Evolutionary conservation across 2,329 filamentous ascomycete species (phyloP).

Genomic region (Metarhizium sp.): DNA sequence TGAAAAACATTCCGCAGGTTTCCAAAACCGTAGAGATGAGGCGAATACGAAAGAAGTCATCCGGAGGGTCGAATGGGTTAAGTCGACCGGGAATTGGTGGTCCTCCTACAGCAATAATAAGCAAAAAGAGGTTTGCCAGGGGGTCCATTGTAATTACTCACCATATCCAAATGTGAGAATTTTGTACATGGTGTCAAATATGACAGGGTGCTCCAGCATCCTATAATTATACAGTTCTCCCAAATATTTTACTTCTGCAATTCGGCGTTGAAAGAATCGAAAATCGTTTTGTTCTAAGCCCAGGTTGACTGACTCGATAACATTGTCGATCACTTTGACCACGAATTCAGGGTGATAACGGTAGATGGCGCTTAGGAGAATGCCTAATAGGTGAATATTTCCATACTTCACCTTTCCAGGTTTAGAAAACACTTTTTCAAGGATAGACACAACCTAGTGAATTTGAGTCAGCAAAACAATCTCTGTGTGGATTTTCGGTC

Average conservation of each 20-base stretch:
- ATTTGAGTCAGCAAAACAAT: constrained; percentile 1
- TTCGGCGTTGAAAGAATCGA: constrained; percentile 88
- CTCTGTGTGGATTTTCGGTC: not conserved
- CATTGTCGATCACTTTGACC: constrained; percentile 81
- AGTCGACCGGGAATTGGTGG: constrained; percentile 69
- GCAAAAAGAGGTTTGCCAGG: not conserved
- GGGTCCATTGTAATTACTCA: constrained; percentile 20
- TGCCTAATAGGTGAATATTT: constrained; percentile 87
- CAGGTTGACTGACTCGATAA: constrained; percentile 78
- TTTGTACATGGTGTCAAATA: constrained; percentile 93
- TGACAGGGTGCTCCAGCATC: constrained; percentile 87
- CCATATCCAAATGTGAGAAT: constrained; percentile 88
- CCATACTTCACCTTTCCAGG: constrained; percentile 97
- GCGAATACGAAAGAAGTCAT: constrained; percentile 94
- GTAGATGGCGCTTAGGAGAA: constrained; percentile 79
- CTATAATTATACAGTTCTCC: constrained; percentile 97
- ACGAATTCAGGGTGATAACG: constrained; percentile 89
- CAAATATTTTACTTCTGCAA: constrained; percentile 93
- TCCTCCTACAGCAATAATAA: constrained; percentile 44
- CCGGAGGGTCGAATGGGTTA: constrained; percentile 74
- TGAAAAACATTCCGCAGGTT: constrained; percentile 93
- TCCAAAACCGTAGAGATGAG: constrained; percentile 83
- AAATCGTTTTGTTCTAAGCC: constrained; percentile 95
- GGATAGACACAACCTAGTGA: constrained; percentile 55
- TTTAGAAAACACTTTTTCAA: constrained; percentile 91